These are phyloP conservation scores for Pleurostoma richardsiae DNA, from an alignment of 2,329 filamentous ascomycete species.

Conservation along the genomic window DNA sequence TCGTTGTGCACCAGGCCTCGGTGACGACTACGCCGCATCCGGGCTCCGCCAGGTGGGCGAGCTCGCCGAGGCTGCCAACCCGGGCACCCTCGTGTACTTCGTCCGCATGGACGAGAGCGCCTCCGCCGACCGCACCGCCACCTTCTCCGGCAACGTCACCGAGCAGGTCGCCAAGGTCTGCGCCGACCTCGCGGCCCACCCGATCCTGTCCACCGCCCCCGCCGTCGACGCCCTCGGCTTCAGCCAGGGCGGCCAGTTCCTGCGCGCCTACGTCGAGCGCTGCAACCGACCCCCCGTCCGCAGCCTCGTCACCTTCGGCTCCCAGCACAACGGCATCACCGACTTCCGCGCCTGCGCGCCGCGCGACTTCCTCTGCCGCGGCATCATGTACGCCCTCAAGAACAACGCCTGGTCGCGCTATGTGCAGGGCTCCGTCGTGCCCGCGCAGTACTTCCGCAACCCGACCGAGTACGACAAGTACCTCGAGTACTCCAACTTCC, in stretches of 20 bases:
- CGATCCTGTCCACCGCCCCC: slow-evolving; percentile 74
- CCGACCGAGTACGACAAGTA: slow-evolving; percentile 65
- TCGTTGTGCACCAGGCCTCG: slow-evolving; percentile 34
- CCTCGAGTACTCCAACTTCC: slow-evolving; percentile 75
- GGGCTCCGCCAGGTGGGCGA: slow-evolving; percentile 67
- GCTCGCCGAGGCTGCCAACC: slow-evolving; percentile 69
- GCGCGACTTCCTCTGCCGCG: slow-evolving; percentile 75
- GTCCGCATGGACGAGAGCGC: slow-evolving; percentile 66
- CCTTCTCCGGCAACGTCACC: slow-evolving; percentile 88
- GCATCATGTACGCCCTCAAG: slow-evolving; percentile 71
- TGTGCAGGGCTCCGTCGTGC: slow-evolving; percentile 77
- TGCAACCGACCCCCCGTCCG: slow-evolving; percentile 74
- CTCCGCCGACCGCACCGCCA: slow-evolving; percentile 69
- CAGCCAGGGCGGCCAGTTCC: slow-evolving; percentile 92
- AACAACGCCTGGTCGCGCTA: slow-evolving; percentile 75
- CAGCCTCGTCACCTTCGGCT: slow-evolving; percentile 82
- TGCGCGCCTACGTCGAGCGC: slow-evolving; percentile 84
- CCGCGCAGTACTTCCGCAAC: slow-evolving; percentile 91
- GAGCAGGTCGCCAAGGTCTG: slow-evolving; percentile 74
- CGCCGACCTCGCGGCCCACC: slow-evolving; percentile 66
- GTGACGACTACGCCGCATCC: slow-evolving; percentile 70
- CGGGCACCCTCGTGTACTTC: slow-evolving; percentile 79
- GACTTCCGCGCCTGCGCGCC: slow-evolving; percentile 70
- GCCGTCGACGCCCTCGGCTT: slow-evolving; percentile 91
- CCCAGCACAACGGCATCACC: slow-evolving; percentile 87